Conservation (phyloP, 345 rosid genomes). For the Syzygium grande region DNA sequence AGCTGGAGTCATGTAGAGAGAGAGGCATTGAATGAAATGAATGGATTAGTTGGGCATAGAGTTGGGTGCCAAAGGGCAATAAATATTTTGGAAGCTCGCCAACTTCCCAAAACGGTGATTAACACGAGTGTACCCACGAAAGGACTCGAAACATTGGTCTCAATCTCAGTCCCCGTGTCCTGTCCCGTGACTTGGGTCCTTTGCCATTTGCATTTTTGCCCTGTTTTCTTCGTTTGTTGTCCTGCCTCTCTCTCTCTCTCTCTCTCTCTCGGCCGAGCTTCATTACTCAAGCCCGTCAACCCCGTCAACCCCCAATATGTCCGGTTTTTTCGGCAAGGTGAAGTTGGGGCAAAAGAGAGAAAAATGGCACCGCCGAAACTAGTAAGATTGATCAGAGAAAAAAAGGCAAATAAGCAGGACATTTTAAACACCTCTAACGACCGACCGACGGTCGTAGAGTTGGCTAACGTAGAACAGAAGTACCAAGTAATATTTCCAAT, state of each 20-base stretch:
- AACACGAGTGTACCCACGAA: neutral
- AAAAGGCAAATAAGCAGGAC: neutral
- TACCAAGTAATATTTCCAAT: neutral
- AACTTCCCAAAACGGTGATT: slow-evolving; percentile 36
- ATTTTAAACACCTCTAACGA: neutral
- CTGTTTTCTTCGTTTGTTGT: neutral
- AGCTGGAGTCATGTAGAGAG: neutral
- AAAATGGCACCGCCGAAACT: neutral
- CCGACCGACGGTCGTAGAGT: neutral
- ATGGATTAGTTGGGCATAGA: slow-evolving; percentile 1
- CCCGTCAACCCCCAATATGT: neutral
- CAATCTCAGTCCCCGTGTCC: neutral
- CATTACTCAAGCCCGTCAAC: neutral
- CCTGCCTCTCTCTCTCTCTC: neutral
- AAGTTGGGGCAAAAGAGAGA: neutral
- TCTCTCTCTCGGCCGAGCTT: neutral
- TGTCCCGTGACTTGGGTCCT: neutral
- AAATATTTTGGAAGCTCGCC: slow-evolving; percentile 9
- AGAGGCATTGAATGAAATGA: slow-evolving; percentile 19
- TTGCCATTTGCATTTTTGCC: neutral
- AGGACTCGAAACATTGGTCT: neutral
- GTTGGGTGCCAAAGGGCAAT: neutral
- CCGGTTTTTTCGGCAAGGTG: neutral
- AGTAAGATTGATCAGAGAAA: neutral
- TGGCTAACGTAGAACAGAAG: neutral